Conservation (phyloP, 2,329 filamentous ascomycete species). For the Cercospora sojina region DNA sequence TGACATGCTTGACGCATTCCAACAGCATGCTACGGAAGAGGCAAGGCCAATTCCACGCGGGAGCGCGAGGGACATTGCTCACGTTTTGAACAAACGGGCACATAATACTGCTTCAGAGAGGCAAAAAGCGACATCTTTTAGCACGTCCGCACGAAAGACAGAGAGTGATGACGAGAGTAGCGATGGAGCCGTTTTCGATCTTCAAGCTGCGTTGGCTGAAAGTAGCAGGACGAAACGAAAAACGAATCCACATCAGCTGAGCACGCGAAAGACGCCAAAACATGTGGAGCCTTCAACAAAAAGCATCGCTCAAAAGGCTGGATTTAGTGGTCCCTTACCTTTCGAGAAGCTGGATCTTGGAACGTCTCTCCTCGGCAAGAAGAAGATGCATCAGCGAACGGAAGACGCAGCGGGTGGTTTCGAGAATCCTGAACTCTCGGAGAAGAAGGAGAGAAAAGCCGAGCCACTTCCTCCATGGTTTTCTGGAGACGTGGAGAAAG, state of each 20-base stretch:
- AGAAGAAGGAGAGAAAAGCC: conserved; percentile 46
- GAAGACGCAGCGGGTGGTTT: conserved; percentile 65
- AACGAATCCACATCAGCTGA: conserved; percentile 24
- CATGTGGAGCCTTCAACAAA: conserved; percentile 30
- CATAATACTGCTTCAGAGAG: conserved; percentile 57
- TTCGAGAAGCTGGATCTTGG: conserved; percentile 80
- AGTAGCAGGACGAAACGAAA: conserved; percentile 54
- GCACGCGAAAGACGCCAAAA: conserved; percentile 36
- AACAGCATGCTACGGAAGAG: conserved; percentile 46
- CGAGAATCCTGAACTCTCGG: conserved; percentile 50
- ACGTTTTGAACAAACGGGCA: conserved; percentile 71
- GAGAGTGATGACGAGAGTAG: conserved; percentile 46
- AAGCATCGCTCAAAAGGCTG: conserved; percentile 51
- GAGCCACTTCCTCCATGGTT: conserved; percentile 77
- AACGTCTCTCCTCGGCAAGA: conserved; percentile 56
- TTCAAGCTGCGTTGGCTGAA: conserved; percentile 72
- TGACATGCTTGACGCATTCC: conserved; percentile 48
- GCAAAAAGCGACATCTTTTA: conserved; percentile 40
- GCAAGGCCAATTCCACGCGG: conserved; percentile 47
- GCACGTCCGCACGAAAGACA: conserved; percentile 33
- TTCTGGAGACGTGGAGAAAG: conserved; percentile 55
- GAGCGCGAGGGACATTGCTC: conserved; percentile 62
- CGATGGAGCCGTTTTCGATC: conserved; percentile 74
- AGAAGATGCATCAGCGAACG: conserved; percentile 53
- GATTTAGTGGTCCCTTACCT: conserved; percentile 76